These are phyloP conservation scores for Saturnispora kantuleensis DNA, from an alignment of 805 yeast genomes.

Conservation along the genomic window DNA sequence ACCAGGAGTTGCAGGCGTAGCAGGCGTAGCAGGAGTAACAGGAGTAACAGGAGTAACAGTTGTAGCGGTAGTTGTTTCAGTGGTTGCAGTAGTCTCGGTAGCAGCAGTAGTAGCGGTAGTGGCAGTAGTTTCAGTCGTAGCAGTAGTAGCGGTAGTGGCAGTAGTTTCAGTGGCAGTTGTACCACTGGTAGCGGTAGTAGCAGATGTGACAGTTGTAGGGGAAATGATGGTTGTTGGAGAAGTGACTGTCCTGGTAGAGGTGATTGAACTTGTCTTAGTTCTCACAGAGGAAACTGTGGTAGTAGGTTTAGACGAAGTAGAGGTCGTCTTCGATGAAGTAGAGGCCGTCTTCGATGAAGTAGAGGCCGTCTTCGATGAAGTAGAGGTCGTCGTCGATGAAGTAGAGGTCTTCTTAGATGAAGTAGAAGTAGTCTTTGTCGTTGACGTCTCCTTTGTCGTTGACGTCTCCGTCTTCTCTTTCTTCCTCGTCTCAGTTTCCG, in stretches of 20 bases:
- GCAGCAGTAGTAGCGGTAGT: background rate
- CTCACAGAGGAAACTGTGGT: no score
- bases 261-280: no score
- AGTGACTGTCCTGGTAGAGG: no score
- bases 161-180: background rate
- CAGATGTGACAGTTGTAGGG: background rate
- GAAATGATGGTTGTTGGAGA: no score
- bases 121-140: background rate
- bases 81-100: background rate
- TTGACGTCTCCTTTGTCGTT: background rate
- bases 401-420: no score
- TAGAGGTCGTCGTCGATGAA: no score
- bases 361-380: no score
- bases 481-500: no score
- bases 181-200: background rate
- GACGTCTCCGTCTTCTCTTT: background rate
- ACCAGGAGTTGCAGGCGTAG: background rate
- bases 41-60: background rate
- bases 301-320: no score
- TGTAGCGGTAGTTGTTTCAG: background rate
- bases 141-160: background rate
- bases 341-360: no score
- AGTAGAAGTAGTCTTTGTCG: background rate
- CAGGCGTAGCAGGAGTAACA: background rate
- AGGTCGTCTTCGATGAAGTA: no score